Conservation (phyloP, 495 filamentous ascomycete species). For the Lasiosphaeria hispida region DNA sequence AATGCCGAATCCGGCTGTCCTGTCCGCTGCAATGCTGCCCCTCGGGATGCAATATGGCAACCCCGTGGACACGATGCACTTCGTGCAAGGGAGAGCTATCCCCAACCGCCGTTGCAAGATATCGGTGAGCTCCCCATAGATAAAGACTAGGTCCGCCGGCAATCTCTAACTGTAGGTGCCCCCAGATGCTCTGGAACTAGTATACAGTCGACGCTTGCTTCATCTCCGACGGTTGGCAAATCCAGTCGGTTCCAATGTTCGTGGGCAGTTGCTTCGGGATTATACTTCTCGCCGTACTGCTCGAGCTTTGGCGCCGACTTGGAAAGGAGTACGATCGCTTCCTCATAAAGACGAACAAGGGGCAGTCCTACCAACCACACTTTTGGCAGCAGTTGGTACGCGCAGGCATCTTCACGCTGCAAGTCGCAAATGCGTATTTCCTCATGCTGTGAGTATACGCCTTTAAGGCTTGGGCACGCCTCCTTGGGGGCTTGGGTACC, state of each 20-base stretch:
- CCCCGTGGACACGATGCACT: too few relatives aligned
- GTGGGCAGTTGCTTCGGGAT: conserved; percentile 66
- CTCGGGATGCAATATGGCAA: too few relatives aligned
- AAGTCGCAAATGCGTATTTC: conserved; percentile 64
- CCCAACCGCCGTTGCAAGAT: neutral
- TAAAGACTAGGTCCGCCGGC: too few relatives aligned
- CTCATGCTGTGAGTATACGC: conserved; percentile 54
- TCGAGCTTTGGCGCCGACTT: conserved; percentile 59
- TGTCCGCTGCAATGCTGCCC: too few relatives aligned
- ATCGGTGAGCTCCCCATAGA: too few relatives aligned
- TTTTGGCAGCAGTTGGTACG: conserved; percentile 56
- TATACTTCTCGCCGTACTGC: conserved; percentile 55
- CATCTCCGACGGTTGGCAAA: conserved; percentile 59
- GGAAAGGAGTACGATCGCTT: conserved; percentile 54
- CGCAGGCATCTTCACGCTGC: conserved; percentile 56
- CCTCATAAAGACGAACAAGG: conserved; percentile 6
- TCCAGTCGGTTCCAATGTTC: conserved; percentile 58
- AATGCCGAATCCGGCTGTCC: too few relatives aligned
- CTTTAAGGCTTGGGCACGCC: too few relatives aligned
- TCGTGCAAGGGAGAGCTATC: too few relatives aligned
- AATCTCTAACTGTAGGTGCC: too few relatives aligned
- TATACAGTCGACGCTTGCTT: conserved; percentile 67
- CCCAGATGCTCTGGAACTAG: conserved; percentile 70
- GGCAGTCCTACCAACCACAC: conserved; percentile 38
- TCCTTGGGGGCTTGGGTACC: neutral